A percentile compares a stretch with the other conserved stretches of the same genome.
Conservation (phyloP, 2,329 filamentous ascomycete genomes). For the Colletotrichum lentis region DNA sequence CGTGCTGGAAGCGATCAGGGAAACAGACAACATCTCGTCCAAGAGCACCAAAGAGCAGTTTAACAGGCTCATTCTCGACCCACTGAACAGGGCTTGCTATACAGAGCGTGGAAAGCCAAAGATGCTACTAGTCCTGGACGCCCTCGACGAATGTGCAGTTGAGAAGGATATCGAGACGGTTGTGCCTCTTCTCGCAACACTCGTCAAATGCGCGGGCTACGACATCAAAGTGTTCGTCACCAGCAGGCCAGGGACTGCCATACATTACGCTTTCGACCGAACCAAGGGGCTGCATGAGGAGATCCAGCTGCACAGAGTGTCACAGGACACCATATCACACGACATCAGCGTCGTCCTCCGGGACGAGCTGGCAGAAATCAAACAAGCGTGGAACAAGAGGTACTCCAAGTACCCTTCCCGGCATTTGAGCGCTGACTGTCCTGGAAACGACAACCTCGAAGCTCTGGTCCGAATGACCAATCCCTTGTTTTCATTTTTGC, state of each 20-base stretch:
- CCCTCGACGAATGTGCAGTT: background rate
- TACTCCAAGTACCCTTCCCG: background rate
- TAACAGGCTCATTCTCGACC: background rate
- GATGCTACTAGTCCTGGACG: background rate
- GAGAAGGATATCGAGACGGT: background rate
- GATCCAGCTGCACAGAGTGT: background rate
- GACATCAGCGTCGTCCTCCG: background rate
- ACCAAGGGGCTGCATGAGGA: background rate
- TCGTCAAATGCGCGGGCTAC: background rate
- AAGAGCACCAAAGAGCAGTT: background rate
- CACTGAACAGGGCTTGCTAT: fast-evolving
- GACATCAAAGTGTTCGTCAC: background rate
- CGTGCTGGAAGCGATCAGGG: slow-evolving; percentile 34
- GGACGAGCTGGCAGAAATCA: background rate
- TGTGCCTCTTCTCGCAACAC: background rate
- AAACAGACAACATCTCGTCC: background rate
- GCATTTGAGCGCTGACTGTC: background rate
- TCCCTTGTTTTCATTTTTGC: slow-evolving; percentile 42
- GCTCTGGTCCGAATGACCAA: slow-evolving; percentile 19
- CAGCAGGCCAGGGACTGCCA: slow-evolving; percentile 48
- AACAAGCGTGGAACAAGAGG: background rate
- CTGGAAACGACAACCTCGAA: background rate
- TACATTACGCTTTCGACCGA: slow-evolving; percentile 44
- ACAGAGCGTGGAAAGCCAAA: too few relatives aligned
- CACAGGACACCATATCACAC: background rate